These are phyloP conservation scores for Phalaenopsis aphrodite DNA, from an alignment of 106 monocot genomes.

Conservation along the genomic window DNA sequence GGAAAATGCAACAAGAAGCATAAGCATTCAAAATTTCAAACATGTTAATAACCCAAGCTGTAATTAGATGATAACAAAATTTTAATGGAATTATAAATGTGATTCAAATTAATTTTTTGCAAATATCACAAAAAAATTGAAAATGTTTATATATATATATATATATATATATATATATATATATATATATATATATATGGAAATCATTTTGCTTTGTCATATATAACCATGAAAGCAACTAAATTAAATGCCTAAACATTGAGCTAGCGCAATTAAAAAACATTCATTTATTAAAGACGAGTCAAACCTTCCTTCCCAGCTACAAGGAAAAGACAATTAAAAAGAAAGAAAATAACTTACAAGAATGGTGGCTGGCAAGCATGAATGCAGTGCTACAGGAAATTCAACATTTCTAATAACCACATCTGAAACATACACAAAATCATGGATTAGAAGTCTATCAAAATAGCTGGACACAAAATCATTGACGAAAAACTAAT, in stretches of 20 bases:
- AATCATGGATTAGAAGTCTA: not conserved
- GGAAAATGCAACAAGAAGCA: not conserved
- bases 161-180: too few relatives aligned
- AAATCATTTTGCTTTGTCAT: not conserved
- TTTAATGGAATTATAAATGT: not conserved
- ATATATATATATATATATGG: not conserved
- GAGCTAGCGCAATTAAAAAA: not conserved
- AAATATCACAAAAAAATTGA: not conserved
- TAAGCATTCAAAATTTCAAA: not conserved
- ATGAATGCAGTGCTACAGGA: not conserved
- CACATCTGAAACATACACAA: slow-evolving; percentile 7
- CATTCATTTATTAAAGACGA: not conserved
- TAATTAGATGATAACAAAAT: not conserved
- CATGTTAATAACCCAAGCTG: not conserved
- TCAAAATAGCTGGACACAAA: not conserved
- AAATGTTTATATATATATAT: too few relatives aligned
- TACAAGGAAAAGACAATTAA: not conserved
- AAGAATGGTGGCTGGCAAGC: not conserved
- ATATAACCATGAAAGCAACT: not conserved
- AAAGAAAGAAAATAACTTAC: not conserved
- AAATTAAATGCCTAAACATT: not conserved
- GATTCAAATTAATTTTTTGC: not conserved
- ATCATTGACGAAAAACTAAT: not conserved
- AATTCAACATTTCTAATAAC: slow-evolving; percentile 4
- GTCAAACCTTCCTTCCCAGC: not conserved